Conservation (phyloP, 2,329 filamentous ascomycete genomes). For the Aspergillus aculeatus region DNA sequence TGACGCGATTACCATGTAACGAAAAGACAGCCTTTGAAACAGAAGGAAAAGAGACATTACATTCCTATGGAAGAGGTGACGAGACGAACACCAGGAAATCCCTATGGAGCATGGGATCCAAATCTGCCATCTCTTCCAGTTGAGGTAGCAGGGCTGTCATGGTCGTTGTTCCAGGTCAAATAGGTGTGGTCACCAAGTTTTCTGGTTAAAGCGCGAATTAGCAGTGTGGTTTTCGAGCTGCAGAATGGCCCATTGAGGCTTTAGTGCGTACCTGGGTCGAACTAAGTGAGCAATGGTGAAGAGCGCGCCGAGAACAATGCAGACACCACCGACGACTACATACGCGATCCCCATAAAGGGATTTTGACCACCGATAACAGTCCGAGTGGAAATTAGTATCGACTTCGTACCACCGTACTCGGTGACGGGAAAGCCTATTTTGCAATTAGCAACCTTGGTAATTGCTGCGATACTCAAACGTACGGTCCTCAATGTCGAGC, state of each 20-base stretch:
- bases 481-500: constrained; percentile 75
- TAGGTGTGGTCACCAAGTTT: constrained; percentile 99
- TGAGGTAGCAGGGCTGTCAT: constrained; percentile 56
- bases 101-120: constrained; percentile 25
- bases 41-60: neutral
- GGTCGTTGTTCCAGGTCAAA: constrained; percentile 86
- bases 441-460: constrained; percentile 14
- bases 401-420: constrained; percentile 85
- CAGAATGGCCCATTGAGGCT: neutral
- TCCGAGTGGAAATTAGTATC: constrained; percentile 83
- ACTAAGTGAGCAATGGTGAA: constrained; percentile 91
- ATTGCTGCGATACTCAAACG: constrained; percentile 38
- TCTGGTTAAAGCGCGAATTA: constrained; percentile 46
- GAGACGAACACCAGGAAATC: neutral
- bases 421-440: constrained; percentile 73
- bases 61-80: neutral
- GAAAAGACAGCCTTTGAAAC: neutral
- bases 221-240: neutral
- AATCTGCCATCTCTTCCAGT: constrained; percentile 57
- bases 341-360: constrained; percentile 96
- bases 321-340: constrained; percentile 88
- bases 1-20: neutral
- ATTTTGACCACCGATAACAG: constrained; percentile 92
- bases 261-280: constrained; percentile 69
- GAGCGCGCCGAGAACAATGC: constrained; percentile 79